Base-by-base conservation (phyloP, 345 rosid genomes). In the Melaleuca quinquenervia region DNA sequence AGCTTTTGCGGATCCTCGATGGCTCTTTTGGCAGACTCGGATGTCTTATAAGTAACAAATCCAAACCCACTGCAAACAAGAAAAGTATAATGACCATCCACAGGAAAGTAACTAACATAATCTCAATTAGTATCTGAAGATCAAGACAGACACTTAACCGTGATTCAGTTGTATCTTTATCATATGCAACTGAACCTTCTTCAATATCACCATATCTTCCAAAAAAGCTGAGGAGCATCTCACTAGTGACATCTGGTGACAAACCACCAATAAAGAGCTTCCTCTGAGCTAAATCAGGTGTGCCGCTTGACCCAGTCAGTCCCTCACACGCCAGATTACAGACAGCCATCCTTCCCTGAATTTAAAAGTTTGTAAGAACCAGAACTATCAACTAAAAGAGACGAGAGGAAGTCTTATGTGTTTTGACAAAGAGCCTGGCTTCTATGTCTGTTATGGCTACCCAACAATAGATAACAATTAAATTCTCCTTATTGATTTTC, bases 111-210 rank as follows among this genome's bases (percentile, higher is more conserved):
- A 80, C 27, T 21, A 27, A 49, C 27, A 54, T 27, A 76, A 80
- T 54, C 55, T 32, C 20, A 16, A 58, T 50, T 52, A 85, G 45
- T 21, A 24, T 29, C 82, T 29, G 58, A 85, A 49, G 84, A 55
- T 48, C 16, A 64, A 85, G 54, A 29, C 6, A 21, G 48, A 10
- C 53, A 45, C 12, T 55, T 64, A 89, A 92, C 95, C 92, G 94
- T 83, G 94, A 93, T 89, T 90, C 94, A 89, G 91, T 89, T 82
- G 96, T 90, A 84, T 93, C 94, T 90, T 94, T 94, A 86, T 91
- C 93, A 85, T 94, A 93, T 62, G 95, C 96, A 78, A 94, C 94
- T 32, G 93, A 92, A 55, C 96, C 95, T 91, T 93, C 95, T 88
- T 92, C 95, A 83, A 94, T 94, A 50, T 92, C 94, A 27, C 95